These are phyloP conservation scores for Fusarium siculi DNA, from an alignment of 2,329 filamentous ascomycete species.

Conservation along the genomic window DNA sequence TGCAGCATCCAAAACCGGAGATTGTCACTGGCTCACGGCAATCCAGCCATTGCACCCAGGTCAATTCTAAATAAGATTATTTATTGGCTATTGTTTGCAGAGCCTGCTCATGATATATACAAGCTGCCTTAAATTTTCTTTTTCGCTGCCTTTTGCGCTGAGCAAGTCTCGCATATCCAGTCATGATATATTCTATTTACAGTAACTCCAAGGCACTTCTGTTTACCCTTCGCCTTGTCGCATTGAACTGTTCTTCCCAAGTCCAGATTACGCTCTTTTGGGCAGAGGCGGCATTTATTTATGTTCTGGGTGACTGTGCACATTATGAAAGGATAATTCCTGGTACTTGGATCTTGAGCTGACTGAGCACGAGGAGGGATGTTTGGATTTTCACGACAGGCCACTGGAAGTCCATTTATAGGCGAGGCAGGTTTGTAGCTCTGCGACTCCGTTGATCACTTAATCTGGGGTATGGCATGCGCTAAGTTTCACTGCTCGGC, in stretches of 20 bases:
- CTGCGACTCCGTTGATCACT: fast-evolving
- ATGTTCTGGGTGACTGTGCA: not conserved
- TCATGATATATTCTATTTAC: not conserved
- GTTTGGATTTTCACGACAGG: too few species aligned
- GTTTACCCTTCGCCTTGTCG: not conserved
- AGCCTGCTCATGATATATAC: fast-evolving
- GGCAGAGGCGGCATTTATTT: not conserved
- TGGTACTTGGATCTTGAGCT: too few species aligned
- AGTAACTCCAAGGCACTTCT: not conserved
- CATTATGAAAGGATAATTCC: not conserved
- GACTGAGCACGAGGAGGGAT: too few species aligned
- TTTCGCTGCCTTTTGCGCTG: not conserved
- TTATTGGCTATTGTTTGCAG: not conserved
- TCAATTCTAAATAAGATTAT: fast-evolving
- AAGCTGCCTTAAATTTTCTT: fast-evolving
- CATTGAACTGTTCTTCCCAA: not conserved
- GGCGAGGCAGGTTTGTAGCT: fast-evolving
- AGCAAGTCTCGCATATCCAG: not conserved
- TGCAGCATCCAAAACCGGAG: not conserved
- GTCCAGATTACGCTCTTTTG: not conserved
- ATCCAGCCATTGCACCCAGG: too few species aligned
- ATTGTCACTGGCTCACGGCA: not conserved
- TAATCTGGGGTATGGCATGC: fast-evolving
- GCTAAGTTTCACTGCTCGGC: not conserved
- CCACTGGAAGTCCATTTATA: fast-evolving